Evolutionary conservation across 345 rosid species (phyloP).

Genomic region (Eucalyptus pauciflora): DNA sequence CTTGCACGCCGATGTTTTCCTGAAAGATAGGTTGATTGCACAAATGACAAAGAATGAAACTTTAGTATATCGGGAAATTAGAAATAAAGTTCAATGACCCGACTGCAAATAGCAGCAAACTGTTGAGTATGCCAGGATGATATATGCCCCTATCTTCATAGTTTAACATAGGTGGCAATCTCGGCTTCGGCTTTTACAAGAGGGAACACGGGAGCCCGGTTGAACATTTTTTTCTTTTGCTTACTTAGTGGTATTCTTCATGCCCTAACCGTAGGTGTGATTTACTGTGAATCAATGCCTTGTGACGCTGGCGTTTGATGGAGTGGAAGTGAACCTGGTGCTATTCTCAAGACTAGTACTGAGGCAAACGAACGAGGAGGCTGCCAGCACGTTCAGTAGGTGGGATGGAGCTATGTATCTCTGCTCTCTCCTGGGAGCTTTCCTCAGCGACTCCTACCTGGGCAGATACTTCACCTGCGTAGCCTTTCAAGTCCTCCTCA

Average conservation of each 20-base stretch:
- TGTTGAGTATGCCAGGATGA: no score
- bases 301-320: not conserved
- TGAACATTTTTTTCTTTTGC: not conserved
- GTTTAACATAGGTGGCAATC: not conserved
- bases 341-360: not conserved
- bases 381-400: not conserved
- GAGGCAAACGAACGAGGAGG: not conserved
- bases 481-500: slow-evolving; percentile 13
- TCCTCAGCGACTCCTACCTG: slow-evolving; percentile 19
- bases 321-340: not conserved
- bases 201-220: not conserved
- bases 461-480: slow-evolving; percentile 26
- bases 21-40: no score
- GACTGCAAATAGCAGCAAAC: rapidly evolving
- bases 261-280: not conserved
- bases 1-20: no score
- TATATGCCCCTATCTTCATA: no score
- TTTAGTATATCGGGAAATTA: no score
- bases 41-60: no score
- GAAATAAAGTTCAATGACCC: no score
- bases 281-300: not conserved
- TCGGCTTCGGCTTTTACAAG: no score
- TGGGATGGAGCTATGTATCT: slow-evolving; percentile 11
- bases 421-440: slow-evolving; percentile 27
- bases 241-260: not conserved